Conservation (phyloP, 2,329 filamentous ascomycete genomes). For the Verticillium isaacii region DNA sequence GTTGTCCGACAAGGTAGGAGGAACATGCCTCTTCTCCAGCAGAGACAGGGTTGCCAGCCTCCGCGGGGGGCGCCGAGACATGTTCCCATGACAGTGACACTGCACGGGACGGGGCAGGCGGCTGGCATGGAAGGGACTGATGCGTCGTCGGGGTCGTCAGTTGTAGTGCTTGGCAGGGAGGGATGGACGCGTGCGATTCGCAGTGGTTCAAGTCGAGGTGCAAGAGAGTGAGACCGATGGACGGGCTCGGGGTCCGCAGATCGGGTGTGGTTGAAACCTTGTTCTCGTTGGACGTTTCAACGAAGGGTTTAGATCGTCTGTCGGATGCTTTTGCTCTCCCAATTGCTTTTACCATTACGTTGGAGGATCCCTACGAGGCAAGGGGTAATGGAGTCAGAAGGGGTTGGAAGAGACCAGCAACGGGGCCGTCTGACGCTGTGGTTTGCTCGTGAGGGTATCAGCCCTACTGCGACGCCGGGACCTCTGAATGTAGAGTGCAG, state of each 20-base stretch:
- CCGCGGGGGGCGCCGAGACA: not conserved
- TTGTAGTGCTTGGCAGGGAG: not conserved
- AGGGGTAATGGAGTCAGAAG: not conserved
- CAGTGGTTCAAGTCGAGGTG: not conserved
- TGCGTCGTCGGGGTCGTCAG: not conserved
- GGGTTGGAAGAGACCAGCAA: not conserved
- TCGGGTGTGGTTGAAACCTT: not conserved
- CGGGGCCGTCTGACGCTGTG: not conserved
- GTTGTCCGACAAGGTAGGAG: not conserved
- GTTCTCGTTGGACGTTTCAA: not conserved
- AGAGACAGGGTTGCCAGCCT: not conserved
- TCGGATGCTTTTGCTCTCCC: not conserved
- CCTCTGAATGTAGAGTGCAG: not conserved
- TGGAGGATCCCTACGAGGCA: not conserved
- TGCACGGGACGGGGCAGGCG: not conserved
- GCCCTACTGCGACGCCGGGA: not conserved
- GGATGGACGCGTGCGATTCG: not conserved
- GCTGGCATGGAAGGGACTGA: not conserved
- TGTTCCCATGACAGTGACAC: not conserved
- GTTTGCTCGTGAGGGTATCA: not conserved
- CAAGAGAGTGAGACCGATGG: not conserved
- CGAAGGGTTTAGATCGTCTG: not conserved
- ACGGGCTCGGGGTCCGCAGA: not conserved
- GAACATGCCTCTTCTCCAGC: not conserved
- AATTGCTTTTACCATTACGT: not conserved